phyloP scores from a whole-genome alignment of 139 green algal species.

The Chlamydomonas sp. region DNA sequence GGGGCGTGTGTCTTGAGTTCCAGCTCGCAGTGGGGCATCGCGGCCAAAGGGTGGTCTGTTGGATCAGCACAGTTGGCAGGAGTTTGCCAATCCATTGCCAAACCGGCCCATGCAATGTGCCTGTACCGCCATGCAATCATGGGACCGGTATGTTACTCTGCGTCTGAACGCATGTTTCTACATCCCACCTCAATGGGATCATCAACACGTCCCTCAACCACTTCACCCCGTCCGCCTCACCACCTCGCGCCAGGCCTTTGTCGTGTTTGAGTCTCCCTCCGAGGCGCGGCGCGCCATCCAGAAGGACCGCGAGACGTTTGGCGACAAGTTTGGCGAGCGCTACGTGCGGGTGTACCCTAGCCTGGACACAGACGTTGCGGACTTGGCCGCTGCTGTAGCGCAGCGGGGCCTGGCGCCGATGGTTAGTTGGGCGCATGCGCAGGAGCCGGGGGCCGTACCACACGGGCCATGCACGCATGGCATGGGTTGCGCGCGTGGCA shows the following conservation, averaged over 20 bases:
- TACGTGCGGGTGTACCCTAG: conserved; percentile 65
- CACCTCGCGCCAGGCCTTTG: conserved; percentile 48
- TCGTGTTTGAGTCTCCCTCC: conserved; percentile 47
- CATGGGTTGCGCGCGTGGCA: too few species aligned
- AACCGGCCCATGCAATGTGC: not conserved
- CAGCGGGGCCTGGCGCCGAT: conserved; percentile 30
- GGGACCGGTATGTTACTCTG: not conserved
- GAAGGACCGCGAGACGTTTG: conserved; percentile 69
- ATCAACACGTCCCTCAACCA: not conserved
- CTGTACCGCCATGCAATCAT: not conserved
- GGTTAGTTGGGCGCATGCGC: too few species aligned
- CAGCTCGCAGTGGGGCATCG: too few species aligned
- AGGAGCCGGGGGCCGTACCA: too few species aligned
- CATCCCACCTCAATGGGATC: not conserved
- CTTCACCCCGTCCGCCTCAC: not conserved
- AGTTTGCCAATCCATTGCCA: not conserved
- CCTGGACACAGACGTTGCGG: conserved; percentile 46
- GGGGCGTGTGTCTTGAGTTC: too few species aligned
- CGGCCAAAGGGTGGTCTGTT: too few species aligned
- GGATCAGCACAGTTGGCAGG: not conserved
- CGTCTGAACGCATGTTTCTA: not conserved
- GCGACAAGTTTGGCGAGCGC: conserved; percentile 57
- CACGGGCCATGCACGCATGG: too few species aligned
- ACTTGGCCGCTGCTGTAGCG: conserved; percentile 44
- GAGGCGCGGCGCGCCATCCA: conserved; percentile 48